These are phyloP conservation scores for Pistacia atlantica DNA, from an alignment of 345 rosid species.

Conservation along the genomic window DNA sequence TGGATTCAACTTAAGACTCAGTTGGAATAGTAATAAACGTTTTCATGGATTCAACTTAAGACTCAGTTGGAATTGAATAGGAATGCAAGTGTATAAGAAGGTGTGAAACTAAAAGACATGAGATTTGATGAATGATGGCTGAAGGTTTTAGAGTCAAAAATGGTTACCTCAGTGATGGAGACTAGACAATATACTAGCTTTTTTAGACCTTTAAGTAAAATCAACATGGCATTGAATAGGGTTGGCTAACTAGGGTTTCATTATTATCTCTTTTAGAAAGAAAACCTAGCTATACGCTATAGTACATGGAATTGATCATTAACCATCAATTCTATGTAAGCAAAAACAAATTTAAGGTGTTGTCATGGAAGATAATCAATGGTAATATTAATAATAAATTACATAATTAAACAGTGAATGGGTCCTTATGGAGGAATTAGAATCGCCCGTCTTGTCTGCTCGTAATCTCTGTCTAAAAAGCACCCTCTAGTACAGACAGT, in stretches of 20 bases:
- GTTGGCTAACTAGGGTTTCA: background rate
- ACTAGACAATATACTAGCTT: background rate
- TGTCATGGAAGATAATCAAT: no score
- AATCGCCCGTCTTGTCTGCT: slow-evolving; percentile 27
- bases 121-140: background rate
- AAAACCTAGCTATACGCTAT: background rate
- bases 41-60: no score
- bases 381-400: no score
- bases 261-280: background rate
- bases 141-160: slow-evolving; percentile 6
- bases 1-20: no score
- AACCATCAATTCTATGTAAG: no score
- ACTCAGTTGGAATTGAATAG: no score
- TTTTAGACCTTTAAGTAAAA: background rate
- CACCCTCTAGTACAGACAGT: slow-evolving; percentile 29
- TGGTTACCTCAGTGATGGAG: background rate
- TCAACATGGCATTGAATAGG: background rate
- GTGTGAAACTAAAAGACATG: background rate
- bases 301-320: background rate
- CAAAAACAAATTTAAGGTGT: no score
- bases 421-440: background rate
- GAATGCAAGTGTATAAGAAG: no score
- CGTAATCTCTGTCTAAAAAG: slow-evolving; percentile 20
- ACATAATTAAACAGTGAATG: no score
- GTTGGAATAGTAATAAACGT: no score